Conservation (phyloP, 192 early-diverging fungal species). For the Chytriomyces sp. region DNA sequence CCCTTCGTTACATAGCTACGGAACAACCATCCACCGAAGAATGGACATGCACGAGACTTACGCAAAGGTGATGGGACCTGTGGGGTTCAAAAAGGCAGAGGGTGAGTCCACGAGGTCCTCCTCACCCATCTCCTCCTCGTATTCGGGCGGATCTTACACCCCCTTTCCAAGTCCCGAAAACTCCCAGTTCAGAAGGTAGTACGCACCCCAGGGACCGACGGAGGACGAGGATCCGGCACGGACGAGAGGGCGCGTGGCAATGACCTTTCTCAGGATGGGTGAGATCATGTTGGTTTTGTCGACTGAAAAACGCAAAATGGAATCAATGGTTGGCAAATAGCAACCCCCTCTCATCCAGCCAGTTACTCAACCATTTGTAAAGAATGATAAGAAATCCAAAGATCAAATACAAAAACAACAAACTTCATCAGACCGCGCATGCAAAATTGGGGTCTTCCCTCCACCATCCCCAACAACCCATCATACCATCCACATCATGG, state of each 20-base stretch:
- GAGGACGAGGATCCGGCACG: slow-evolving; percentile 10
- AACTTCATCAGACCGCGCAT: no score
- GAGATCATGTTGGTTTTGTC: slow-evolving; percentile 1
- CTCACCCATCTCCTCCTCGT: no score
- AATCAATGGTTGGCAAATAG: no score
- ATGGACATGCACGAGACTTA: not conserved
- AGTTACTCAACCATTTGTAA: no score
- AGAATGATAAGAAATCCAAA: slow-evolving; percentile 8
- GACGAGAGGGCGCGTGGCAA: not conserved
- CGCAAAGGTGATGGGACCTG: slow-evolving; percentile 27
- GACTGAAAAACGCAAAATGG: slow-evolving; percentile 3
- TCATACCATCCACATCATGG: no score
- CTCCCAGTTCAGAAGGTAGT: not conserved
- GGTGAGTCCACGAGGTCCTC: no score
- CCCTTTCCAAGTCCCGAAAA: not conserved
- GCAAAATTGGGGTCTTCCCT: no score
- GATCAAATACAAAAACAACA: not conserved
- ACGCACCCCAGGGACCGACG: slow-evolving; percentile 26
- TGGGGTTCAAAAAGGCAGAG: not conserved
- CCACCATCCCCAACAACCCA: no score
- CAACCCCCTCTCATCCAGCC: no score
- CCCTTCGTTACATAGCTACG: no score
- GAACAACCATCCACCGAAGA: no score
- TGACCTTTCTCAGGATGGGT: not conserved
- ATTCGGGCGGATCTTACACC: not conserved